Conservation (phyloP, 345 rosid species). For the Orychophragmus violaceus region DNA sequence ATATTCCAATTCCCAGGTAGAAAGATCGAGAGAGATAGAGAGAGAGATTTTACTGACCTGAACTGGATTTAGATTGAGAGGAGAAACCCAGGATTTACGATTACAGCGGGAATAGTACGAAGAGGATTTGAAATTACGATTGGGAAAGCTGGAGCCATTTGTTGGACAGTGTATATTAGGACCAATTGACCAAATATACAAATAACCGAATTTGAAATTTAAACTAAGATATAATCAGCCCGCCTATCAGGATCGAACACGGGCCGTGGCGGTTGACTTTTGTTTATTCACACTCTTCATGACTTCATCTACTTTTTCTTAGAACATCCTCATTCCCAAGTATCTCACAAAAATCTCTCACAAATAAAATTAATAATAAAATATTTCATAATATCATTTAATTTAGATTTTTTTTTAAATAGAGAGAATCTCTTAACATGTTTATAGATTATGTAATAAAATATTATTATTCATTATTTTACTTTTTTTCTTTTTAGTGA, state of each 20-base stretch:
- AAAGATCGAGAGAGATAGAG: background rate
- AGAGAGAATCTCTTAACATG: too few relatives aligned
- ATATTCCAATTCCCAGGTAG: background rate
- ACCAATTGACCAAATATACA: background rate
- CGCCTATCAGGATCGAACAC: background rate
- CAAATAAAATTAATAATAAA: too few relatives aligned
- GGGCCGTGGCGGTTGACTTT: background rate
- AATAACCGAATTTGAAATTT: background rate
- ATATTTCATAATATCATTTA: too few relatives aligned
- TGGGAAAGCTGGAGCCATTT: background rate
- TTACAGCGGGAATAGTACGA: background rate
- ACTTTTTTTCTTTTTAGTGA: too few relatives aligned
- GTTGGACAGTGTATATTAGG: background rate
- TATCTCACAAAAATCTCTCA: too few relatives aligned
- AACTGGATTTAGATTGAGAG: background rate
- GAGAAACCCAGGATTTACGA: background rate
- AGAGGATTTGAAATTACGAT: constrained; percentile 7
- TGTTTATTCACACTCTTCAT: background rate
- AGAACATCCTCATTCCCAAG: too few relatives aligned
- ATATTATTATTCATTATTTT: too few relatives aligned
- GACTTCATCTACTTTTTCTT: background rate
- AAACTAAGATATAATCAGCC: background rate
- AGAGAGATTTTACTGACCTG: background rate
- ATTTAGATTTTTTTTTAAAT: too few relatives aligned
- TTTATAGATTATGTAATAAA: too few relatives aligned